Base-by-base conservation (phyloP, 2,329 filamentous ascomycete genomes). In the Chrysoporthe austroafricana region DNA sequence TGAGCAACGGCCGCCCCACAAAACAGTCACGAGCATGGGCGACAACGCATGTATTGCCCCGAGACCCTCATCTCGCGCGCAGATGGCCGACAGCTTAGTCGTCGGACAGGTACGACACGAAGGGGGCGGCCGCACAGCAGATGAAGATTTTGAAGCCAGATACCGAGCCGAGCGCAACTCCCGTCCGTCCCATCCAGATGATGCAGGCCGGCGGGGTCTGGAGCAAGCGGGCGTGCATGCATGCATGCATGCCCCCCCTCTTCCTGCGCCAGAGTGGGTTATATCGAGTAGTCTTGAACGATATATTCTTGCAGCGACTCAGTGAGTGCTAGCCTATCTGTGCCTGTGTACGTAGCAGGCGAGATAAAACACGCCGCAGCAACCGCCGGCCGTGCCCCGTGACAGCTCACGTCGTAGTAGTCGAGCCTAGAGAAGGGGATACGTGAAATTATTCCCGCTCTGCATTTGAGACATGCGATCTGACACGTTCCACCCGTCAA, bases 401-500 rank as follows among this genome's bases (percentile, higher is more conserved):
- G 36, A 39, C 36, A 54, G 13, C 26, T 52, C 48, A 14, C 21
- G 48, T 52, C 26, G 21, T 52, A 39, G 21, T 34, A 39, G 16
- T 39, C 36, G n/a, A 14, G 21, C n/a, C 48, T 26, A 6, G 21
- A 5, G 48, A 50, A 21, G 44, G 3, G 18, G 5, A n/a, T 6
- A 46, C 14, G 18, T 18, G 21, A 32, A 62, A 34, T n/a, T 58
- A 18, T 57, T 44, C 59, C 52, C 32, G 39, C 46, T 56, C 46
- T 39, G 42, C 32, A 32, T 43, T 56, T 46, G 46, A 66, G 64
- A 69, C 64, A 66, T 50, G 64, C 64, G 59, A 58, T 36, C 59
- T 60, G 63, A 63, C 61, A 63, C 67, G 67, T 66, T 63, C 56
- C 67, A 69, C 63, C 58, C 34, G 54, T 18, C 39, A 60, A 42